These are phyloP conservation scores for Paraphaeosphaeria minitans DNA, from an alignment of 2,329 filamentous ascomycete genomes.

Conservation along the genomic window DNA sequence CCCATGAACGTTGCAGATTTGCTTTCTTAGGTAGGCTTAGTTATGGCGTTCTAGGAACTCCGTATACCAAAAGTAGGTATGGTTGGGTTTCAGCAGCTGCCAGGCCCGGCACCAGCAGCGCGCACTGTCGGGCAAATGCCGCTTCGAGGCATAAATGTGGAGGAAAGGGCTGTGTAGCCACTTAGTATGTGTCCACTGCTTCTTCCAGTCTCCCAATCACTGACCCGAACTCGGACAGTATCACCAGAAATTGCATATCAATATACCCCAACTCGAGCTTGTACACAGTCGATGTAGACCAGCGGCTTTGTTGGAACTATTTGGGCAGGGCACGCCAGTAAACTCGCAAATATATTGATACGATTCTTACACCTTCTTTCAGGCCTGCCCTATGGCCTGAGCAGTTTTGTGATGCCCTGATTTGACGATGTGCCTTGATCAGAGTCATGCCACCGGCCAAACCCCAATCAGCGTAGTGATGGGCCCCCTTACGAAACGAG, in stretches of 20 bases:
- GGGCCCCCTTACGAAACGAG: not conserved
- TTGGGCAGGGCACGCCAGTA: not conserved
- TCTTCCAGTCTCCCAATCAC: not conserved
- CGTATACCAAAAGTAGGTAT: not conserved
- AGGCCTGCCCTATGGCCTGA: not conserved
- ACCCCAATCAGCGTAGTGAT: not conserved
- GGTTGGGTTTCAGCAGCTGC: not conserved
- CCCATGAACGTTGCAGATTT: constrained; percentile 77
- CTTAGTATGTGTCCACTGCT: constrained; percentile 26
- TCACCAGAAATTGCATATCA: constrained; percentile 3
- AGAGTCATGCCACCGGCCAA: not conserved
- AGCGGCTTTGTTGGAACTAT: not conserved
- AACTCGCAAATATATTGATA: not conserved
- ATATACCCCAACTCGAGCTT: constrained; percentile 1
- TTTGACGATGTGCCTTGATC: not conserved
- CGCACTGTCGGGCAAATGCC: constrained; percentile 16
- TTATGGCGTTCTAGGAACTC: not conserved
- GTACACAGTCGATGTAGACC: not conserved
- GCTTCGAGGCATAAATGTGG: constrained; percentile 35
- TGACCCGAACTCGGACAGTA: constrained; percentile 7
- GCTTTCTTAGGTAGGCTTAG: constrained; percentile 26
- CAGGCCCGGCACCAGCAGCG: not conserved
- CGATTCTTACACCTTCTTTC: too few species aligned
- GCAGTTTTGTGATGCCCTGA: not conserved
- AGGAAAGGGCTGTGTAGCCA: constrained; percentile 44